phyloP scores from a whole-genome alignment of 129 eudicot genomes.

The Flaveria linearis region DNA sequence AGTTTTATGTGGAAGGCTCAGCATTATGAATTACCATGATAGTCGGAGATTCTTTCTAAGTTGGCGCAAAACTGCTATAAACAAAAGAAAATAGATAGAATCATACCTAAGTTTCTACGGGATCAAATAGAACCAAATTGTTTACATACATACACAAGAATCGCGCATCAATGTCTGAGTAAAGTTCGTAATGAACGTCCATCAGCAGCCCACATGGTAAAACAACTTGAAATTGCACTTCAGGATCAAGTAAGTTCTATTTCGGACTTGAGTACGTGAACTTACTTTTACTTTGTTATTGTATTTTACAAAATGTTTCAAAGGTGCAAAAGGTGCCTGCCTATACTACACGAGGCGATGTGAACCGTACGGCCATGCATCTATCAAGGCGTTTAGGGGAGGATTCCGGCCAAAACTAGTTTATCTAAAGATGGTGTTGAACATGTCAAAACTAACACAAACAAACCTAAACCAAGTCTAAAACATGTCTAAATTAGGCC shows the following conservation, averaged over 20 bases:
- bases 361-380: too few species aligned
- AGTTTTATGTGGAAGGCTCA: not conserved
- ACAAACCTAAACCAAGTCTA: too few species aligned
- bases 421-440: too few species aligned
- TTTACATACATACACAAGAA: not conserved
- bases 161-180: not conserved
- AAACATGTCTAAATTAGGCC: too few species aligned
- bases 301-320: too few species aligned
- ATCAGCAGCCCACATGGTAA: not conserved
- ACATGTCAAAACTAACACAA: too few species aligned
- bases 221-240: slow-evolving; percentile 1
- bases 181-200: not conserved
- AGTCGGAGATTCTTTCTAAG: not conserved
- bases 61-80: slow-evolving; percentile 6
- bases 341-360: too few species aligned
- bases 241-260: not conserved
- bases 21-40: not conserved
- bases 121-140: slow-evolving; percentile 1
- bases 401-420: too few species aligned
- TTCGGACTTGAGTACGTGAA: not conserved
- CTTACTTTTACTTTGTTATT: not conserved
- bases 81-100: not conserved
- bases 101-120: not conserved
- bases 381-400: too few species aligned
- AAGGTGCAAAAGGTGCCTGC: too few species aligned